A percentile compares a stretch with the other conserved stretches of the same genome.
phyloP scores from a whole-genome alignment of 345 rosid species.

The Limnanthes douglasii region DNA sequence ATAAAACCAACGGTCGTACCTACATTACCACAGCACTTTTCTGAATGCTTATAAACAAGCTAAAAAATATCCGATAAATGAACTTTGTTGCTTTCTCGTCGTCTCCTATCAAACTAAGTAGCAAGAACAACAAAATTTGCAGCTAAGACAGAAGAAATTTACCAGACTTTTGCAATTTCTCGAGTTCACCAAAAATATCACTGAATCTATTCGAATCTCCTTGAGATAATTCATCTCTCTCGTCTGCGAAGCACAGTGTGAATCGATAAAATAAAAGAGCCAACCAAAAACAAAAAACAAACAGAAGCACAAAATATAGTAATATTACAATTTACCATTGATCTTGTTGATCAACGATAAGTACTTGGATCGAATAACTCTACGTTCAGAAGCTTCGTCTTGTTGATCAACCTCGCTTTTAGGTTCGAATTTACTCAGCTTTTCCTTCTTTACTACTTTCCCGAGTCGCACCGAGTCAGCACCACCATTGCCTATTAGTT shows the following conservation, averaged over 20 bases:
- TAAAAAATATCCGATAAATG: too few relatives aligned
- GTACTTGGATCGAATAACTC: conserved; percentile 65
- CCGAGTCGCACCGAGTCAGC: conserved; percentile 8
- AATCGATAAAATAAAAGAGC: conserved; percentile 1
- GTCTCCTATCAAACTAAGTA: too few relatives aligned
- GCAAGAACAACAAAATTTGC: too few relatives aligned
- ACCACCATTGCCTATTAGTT: too few relatives aligned
- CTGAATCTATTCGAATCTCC: conserved; percentile 48
- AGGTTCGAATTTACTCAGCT: conserved; percentile 4
- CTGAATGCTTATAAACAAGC: too few relatives aligned
- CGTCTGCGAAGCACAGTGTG: conserved; percentile 47
- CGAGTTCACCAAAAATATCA: conserved; percentile 43
- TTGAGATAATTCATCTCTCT: conserved; percentile 47
- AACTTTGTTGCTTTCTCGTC: too few relatives aligned
- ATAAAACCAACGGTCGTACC: too few relatives aligned
- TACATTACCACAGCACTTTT: too few relatives aligned
- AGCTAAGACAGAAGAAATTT: conserved; percentile 4
- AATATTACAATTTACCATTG: conserved; percentile 23
- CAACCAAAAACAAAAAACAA: not conserved
- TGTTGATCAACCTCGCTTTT: not conserved
- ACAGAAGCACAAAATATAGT: too few relatives aligned
- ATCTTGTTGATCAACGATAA: conserved; percentile 39
- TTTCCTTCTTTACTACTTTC: conserved; percentile 18
- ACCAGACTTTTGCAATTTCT: conserved; percentile 54
- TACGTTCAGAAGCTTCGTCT: conserved; percentile 18